Base-by-base conservation (phyloP, 257 asterid species). In the Leptodermis oblonga region DNA sequence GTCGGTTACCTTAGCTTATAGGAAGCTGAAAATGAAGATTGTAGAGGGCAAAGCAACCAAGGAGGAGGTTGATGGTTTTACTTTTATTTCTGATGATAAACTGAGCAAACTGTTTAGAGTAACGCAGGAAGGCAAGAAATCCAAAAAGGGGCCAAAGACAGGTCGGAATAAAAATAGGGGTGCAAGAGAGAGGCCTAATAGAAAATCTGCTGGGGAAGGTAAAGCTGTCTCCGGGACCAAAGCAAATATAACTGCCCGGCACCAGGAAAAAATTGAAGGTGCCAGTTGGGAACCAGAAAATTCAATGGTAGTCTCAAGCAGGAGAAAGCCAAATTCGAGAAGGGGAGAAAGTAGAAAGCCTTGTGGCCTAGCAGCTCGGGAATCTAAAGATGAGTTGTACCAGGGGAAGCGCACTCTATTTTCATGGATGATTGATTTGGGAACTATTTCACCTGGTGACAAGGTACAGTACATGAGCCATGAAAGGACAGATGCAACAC, bases 1-100 rank as follows among this genome's bases (percentile, higher is more conserved):
- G 99, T 94, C 99, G 4, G 83, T 83, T 73, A 94, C 97, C 30
- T 76, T 83, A 82, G 99, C 99, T 20, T 94, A 94, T 79, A 81
- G 52, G 67, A 82, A 74, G 81, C 79, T 94, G 26, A 84, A 89
- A 80, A 64, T 78, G 80, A 89, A 43, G 85, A 81, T 89, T 73
- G 97, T 87, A 45, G 62, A 53, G 43, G 97, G 96, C 46, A 74
- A n/a, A 12, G 97, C 88, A 39, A 87, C 82, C 12, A 83, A 66
- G 11, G 67, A 5, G 69, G 95, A 87, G 55, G 60, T 67, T 34
- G 78, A 81, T 48, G 92, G 84, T 52, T 94, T 91, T 79, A 76
- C 67, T 68, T 81, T 80, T 28, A 87, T 91, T 53, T 92, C 98
- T 5, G 92, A 78, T 62, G 95, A 94, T 80, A 79, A 76, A 31